Evolutionary conservation across 2,329 filamentous ascomycete genomes (phyloP).

Genomic region (Lithohypha guttulata): DNA sequence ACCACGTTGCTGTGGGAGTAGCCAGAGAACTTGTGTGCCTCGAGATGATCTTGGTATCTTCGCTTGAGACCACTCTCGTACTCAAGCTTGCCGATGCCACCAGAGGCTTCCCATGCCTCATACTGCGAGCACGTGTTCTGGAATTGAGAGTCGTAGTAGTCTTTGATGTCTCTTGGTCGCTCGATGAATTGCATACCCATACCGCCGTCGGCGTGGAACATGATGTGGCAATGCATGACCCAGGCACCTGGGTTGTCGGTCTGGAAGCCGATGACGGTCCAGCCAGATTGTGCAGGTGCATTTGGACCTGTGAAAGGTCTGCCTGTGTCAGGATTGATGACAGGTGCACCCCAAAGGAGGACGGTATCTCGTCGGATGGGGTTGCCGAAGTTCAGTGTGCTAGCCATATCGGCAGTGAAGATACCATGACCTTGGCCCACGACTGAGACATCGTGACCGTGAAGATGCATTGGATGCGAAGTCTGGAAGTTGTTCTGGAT

Average conservation of each 20-base stretch:
- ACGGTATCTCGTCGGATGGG: constrained; percentile 62
- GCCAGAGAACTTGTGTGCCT: constrained; percentile 9
- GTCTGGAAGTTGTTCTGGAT: constrained; percentile 23
- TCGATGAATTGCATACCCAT: constrained; percentile 39
- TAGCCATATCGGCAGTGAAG: constrained; percentile 40
- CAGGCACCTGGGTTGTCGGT: constrained; percentile 45
- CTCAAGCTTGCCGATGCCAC: constrained; percentile 6
- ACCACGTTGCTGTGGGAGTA: constrained; percentile 8
- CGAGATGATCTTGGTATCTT: constrained; percentile 8
- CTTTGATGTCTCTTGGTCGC: constrained; percentile 12
- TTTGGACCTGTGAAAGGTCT: too few relatives aligned
- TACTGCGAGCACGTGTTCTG: constrained; percentile 16
- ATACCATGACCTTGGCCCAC: constrained; percentile 40
- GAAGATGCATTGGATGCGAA: constrained; percentile 55
- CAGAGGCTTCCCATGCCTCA: constrained; percentile 10
- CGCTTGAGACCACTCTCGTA: constrained; percentile 19
- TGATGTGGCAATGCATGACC: constrained; percentile 72
- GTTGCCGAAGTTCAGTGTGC: constrained; percentile 47
- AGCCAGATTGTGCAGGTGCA: constrained; percentile 29
- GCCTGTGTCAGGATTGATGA: too few relatives aligned
- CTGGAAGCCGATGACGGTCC: constrained; percentile 49
- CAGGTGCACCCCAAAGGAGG: constrained; percentile 50
- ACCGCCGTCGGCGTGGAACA: constrained; percentile 64
- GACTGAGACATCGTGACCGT: constrained; percentile 60
- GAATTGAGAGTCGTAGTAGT: constrained; percentile 15